A percentile compares a stretch with the other conserved stretches of the same genome.
These are phyloP conservation scores for Colletotrichum lentis DNA, from an alignment of 2,329 filamentous ascomycete genomes.

Conservation along the genomic window DNA sequence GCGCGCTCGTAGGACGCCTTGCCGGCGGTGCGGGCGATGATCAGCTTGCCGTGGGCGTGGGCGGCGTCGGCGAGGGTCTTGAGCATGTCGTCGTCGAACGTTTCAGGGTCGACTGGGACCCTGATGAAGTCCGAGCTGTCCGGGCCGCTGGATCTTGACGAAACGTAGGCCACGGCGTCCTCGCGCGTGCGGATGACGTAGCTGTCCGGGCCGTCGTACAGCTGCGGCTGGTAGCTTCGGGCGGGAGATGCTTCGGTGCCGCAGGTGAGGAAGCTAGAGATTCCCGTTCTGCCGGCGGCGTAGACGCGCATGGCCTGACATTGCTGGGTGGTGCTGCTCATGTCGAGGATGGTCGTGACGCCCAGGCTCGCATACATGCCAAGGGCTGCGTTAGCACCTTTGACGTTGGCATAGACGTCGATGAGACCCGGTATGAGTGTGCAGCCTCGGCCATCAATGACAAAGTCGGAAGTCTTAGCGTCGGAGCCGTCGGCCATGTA, in stretches of 20 bases:
- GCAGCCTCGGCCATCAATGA: conserved; percentile 24
- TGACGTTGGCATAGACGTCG: conserved; percentile 20
- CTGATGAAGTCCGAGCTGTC: conserved; percentile 44
- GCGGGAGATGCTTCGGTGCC: conserved; percentile 6
- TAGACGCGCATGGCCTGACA: conserved; percentile 30
- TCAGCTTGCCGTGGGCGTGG: conserved; percentile 41
- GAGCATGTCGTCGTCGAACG: conserved; percentile 41
- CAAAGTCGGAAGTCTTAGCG: not conserved
- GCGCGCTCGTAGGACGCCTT: conserved; percentile 41
- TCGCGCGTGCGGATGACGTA: conserved; percentile 6
- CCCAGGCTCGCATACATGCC: conserved; percentile 15
- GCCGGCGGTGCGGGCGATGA: conserved; percentile 43
- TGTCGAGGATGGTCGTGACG: conserved; percentile 30
- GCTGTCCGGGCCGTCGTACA: conserved; percentile 13
- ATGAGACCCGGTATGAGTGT: conserved; percentile 27
- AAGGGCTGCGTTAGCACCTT: conserved; percentile 16
- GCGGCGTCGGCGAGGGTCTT: conserved; percentile 40
- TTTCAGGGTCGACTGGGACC: conserved; percentile 40
- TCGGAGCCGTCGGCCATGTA: conserved; percentile 2
- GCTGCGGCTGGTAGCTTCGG: not conserved
- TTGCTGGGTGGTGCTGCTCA: conserved; percentile 30
- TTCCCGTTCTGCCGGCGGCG: conserved; percentile 7
- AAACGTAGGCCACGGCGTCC: conserved; percentile 9
- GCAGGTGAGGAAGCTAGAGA: conserved; percentile 19
- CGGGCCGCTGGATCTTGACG: conserved; percentile 12